Percentiles rank a stretch among this genome's conserved stretches.
Evolutionary conservation across 768 basidiomycete species (phyloP).

Genomic region (Rhizopogon salebrosus): DNA sequence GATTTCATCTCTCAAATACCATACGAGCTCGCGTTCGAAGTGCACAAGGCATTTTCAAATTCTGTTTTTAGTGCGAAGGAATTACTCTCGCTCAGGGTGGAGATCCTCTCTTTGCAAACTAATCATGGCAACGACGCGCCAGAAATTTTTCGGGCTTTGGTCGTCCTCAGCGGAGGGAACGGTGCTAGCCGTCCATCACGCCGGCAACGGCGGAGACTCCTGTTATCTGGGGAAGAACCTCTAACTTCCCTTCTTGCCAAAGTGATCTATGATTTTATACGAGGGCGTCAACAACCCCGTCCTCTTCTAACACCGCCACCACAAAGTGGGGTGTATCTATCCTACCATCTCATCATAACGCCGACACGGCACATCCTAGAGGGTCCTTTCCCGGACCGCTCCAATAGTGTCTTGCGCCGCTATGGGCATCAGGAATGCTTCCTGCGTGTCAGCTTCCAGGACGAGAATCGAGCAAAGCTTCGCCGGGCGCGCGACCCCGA

Average conservation of each 20-base stretch:
- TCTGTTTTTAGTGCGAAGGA: slow-evolving; percentile 18
- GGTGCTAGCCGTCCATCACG: background rate
- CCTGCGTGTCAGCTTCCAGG: slow-evolving; percentile 44
- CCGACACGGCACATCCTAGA: slow-evolving; percentile 34
- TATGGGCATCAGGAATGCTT: slow-evolving; percentile 37
- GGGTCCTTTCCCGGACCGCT: slow-evolving; percentile 33
- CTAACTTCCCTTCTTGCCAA: slow-evolving; percentile 13
- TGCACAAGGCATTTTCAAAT: slow-evolving; percentile 29
- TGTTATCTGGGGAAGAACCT: background rate
- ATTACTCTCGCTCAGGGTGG: slow-evolving; percentile 13
- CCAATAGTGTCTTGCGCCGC: slow-evolving; percentile 34
- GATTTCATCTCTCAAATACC: slow-evolving; percentile 16
- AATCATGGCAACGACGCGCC: slow-evolving; percentile 12
- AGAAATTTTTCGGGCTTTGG: slow-evolving; percentile 20
- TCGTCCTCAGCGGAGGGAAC: slow-evolving; percentile 14
- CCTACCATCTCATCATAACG: slow-evolving; percentile 35
- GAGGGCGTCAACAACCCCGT: slow-evolving; percentile 17
- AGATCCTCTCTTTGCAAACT: slow-evolving; percentile 15
- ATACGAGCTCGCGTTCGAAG: slow-evolving; percentile 34
- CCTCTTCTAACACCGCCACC: slow-evolving; percentile 18
- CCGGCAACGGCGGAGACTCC: background rate
- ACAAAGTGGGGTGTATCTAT: slow-evolving; percentile 19
- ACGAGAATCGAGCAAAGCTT: slow-evolving; percentile 37
- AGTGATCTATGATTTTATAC: slow-evolving; percentile 15
- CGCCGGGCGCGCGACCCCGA: slow-evolving; percentile 23